A percentile compares a stretch with the other conserved stretches of the same genome.
phyloP scores from a whole-genome alignment of 2,329 filamentous ascomycete genomes.

The Chrysoporthe austroafricana region DNA sequence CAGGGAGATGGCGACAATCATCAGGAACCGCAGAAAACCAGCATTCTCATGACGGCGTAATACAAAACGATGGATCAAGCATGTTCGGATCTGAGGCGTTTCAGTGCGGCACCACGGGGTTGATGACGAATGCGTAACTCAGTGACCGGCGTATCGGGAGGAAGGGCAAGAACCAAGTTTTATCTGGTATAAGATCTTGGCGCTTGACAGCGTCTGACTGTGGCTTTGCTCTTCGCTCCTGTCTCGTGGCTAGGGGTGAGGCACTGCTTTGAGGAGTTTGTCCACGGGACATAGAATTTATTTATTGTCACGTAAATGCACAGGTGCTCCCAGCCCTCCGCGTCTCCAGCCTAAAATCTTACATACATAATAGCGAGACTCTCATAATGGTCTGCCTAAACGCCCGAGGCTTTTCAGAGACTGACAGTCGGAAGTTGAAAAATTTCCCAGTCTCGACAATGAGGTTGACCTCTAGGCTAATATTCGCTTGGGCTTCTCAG shows the following conservation, averaged over 20 bases:
- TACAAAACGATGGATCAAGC: neutral
- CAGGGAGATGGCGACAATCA: conserved; percentile 10
- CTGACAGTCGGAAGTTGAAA: neutral
- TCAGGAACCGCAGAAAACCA: conserved; percentile 7
- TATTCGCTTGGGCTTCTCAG: neutral
- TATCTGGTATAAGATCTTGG: neutral
- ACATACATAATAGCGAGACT: neutral
- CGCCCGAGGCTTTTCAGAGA: neutral
- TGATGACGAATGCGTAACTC: neutral
- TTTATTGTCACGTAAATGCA: neutral
- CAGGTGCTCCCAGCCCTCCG: neutral
- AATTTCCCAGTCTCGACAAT: neutral
- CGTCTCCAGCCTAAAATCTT: neutral
- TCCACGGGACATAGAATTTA: neutral
- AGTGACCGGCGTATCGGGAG: neutral
- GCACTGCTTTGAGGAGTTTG: neutral
- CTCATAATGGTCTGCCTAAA: neutral
- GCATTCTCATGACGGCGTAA: neutral
- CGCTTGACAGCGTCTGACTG: neutral
- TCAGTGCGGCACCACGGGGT: neutral
- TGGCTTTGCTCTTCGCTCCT: neutral
- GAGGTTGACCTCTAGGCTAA: neutral
- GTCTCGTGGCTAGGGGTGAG: neutral
- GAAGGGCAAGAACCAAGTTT: neutral
- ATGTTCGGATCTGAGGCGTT: neutral